Evolutionary conservation across 306 rosid species (phyloP).

Genomic region (Sindora glabra): DNA sequence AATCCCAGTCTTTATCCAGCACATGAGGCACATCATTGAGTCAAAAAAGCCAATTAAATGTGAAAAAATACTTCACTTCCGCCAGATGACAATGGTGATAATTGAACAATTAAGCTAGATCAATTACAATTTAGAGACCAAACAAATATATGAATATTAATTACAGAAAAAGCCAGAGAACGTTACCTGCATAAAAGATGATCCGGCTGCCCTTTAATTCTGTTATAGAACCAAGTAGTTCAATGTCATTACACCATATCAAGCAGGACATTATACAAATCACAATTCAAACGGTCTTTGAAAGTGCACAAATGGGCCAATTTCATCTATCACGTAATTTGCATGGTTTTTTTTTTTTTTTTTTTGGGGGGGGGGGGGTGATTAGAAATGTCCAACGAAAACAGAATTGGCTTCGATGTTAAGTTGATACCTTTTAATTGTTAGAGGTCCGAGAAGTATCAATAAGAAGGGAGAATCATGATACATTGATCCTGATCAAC

Average conservation of each 20-base stretch:
- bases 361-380: too few relatives aligned
- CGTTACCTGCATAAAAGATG: constrained; percentile 51
- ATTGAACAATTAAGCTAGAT: neutral
- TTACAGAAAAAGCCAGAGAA: neutral
- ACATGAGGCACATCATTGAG: neutral
- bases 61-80: neutral
- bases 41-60: too few relatives aligned
- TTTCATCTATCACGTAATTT: too few relatives aligned
- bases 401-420: too few relatives aligned
- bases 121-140: neutral
- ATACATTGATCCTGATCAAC: constrained; percentile 76
- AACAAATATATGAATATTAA: neutral
- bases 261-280: neutral
- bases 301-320: neutral
- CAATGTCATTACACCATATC: neutral
- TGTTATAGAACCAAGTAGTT: constrained; percentile 22
- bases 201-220: constrained; percentile 44
- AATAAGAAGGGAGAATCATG: constrained; percentile 87
- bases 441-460: constrained; percentile 80
- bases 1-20: neutral
- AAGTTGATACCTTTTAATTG: constrained; percentile 9
- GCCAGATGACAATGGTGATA: neutral
- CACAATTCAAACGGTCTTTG: neutral
- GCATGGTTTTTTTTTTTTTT: too few relatives aligned
- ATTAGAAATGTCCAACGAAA: too few relatives aligned